Evolutionary conservation across 164 flowering plant genomes (phyloP).

Genomic region (Pachysandra terminalis): DNA sequence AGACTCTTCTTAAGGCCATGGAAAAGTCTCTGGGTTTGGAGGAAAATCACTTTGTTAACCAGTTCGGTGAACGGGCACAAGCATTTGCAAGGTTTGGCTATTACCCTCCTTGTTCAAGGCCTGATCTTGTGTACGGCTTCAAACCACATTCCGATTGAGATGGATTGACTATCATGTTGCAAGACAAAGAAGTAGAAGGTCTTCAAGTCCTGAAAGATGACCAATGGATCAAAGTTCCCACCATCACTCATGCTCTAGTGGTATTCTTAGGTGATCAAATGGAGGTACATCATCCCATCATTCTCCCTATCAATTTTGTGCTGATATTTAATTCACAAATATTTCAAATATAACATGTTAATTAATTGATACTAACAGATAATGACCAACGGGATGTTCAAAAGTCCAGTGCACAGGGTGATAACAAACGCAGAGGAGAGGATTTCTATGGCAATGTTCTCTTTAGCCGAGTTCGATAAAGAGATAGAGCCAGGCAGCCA

Average conservation of each 20-base stretch:
- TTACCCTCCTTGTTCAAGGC: slow-evolving; percentile 30
- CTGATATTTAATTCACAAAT: no score
- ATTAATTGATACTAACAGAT: slow-evolving; percentile 30
- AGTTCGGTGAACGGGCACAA: no score
- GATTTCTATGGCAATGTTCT: no score
- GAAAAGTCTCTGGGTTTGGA: slow-evolving; percentile 32
- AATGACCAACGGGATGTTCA: slow-evolving; percentile 58
- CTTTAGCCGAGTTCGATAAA: no score
- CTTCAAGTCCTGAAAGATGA: slow-evolving; percentile 26
- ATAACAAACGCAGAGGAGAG: no score
- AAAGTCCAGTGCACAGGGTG: slow-evolving; percentile 64
- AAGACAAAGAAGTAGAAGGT: no score
- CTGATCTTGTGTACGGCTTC: slow-evolving; percentile 33
- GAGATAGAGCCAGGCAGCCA: slow-evolving; percentile 43
- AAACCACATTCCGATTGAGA: slow-evolving; percentile 35
- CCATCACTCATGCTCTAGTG: slow-evolving; percentile 21
- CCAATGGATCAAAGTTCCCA: slow-evolving; percentile 27
- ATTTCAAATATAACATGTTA: no score
- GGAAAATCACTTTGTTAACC: slow-evolving; percentile 21
- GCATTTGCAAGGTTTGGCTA: slow-evolving; percentile 21
- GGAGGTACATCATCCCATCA: no score
- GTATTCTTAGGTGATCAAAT: slow-evolving; percentile 28
- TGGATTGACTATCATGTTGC: slow-evolving; percentile 24
- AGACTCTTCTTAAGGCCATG: slow-evolving; percentile 24
- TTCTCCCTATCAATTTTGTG: slow-evolving; percentile 7